Conservation (phyloP, 768 basidiomycete genomes). For the Lentinula edodes region DNA sequence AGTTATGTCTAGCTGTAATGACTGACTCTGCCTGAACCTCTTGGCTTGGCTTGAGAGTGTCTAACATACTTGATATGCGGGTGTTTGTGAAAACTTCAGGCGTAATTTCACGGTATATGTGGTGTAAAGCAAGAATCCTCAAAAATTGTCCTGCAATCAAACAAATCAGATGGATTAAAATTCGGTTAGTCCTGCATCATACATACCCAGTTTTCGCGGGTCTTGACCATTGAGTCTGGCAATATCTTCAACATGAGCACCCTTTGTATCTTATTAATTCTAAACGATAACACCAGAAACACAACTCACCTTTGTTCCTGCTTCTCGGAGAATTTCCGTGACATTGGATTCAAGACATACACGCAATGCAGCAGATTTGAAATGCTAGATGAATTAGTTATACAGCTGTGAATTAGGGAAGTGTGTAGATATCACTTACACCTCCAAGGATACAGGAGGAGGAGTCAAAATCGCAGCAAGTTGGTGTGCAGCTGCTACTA, state of each 20-base stretch:
- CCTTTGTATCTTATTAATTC: constrained; percentile 12
- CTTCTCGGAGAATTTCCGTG: constrained; percentile 34
- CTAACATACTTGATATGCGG: constrained; percentile 28
- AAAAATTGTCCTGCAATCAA: constrained; percentile 27
- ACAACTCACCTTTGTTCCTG: constrained; percentile 22
- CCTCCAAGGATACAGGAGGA: no score
- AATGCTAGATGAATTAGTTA: no score
- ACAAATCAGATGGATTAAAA: neutral
- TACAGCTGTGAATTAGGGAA: no score
- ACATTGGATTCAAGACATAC: constrained; percentile 28
- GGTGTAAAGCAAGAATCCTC: constrained; percentile 30
- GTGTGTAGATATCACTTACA: no score
- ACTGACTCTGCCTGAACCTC: constrained; percentile 14
- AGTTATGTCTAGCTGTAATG: constrained; percentile 5
- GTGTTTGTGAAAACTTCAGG: constrained; percentile 35
- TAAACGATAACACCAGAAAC: no score
- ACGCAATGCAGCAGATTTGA: constrained; percentile 22
- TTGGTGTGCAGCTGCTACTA: no score
- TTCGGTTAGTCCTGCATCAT: neutral
- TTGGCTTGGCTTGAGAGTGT: constrained; percentile 22
- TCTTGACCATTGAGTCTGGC: constrained; percentile 23
- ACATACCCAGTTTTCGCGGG: constrained; percentile 27
- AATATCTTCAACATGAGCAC: constrained; percentile 28
- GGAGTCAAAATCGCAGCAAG: no score
- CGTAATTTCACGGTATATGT: constrained; percentile 30